Base-by-base conservation (phyloP, 2,329 filamentous ascomycete species). In the Diplocarpon mali region DNA sequence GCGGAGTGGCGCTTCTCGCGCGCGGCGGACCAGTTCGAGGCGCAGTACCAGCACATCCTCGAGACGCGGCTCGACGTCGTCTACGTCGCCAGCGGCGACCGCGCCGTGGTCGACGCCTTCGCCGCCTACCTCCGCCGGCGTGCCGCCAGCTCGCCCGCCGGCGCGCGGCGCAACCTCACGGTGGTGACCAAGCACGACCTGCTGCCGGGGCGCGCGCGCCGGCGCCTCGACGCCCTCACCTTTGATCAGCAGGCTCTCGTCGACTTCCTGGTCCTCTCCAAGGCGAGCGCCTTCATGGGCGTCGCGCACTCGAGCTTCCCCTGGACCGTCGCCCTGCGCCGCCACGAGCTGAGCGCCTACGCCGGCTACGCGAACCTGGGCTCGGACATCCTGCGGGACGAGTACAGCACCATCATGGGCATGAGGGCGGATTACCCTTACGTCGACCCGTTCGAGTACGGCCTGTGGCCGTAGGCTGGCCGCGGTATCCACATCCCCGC, bases 231-330 rank as follows among this genome's bases (percentile, higher is more conserved):
- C 7, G 36, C 39, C 12, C 51, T 72, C 36, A 64, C 57, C 5
- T 69, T 62, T 60, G 68, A 71, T 53, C 69, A 72, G 58, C 63
- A 65, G 32, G 64, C 62, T 1, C 56, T 71, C 30, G 64, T 72
- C 4, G 70, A 73, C 57, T 71, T 67, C 54, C 66, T 71, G 55
- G 61, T 72, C 6, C 55, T 71, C 53, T 56, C 66, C 40, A 56
- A 65, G n/a, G 62, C 65, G 10, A 63, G 61, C 27, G 53, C 63
- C 14, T 63, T 70, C 43, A 59, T 62, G 1, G 69, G 69, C 1
- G 58, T 65, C 8, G 61, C 63, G n/a, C 63, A 62, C 54, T 70
- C 67, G 49, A 65, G 60, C 51, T 69, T 71, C 44, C 62, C 64
- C 13, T 70, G 67, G 62, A 67, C 66, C 42, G 52, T 73, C 27